phyloP scores from a whole-genome alignment of 352 stramenopile genomes.

The Pythium dissotocum region DNA sequence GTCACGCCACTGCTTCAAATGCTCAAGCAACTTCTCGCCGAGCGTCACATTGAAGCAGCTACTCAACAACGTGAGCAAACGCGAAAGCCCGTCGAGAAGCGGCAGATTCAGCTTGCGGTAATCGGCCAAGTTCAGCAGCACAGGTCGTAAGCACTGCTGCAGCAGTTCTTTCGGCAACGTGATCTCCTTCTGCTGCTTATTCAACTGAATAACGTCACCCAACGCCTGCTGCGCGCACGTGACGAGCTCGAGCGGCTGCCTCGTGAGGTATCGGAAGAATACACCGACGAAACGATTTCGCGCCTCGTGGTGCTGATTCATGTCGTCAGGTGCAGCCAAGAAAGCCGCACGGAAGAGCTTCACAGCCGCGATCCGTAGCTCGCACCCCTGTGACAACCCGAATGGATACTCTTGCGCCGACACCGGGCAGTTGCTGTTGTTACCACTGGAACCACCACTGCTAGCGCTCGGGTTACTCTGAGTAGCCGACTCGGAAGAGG shows the following conservation, averaged over 20 bases:
- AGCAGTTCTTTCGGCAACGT: constrained; percentile 94
- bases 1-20: constrained; percentile 94
- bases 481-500: not conserved
- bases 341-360: constrained; percentile 87
- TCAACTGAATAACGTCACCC: constrained; percentile 80
- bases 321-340: constrained; percentile 73
- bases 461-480: not conserved
- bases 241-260: constrained; percentile 80
- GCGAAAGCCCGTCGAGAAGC: constrained; percentile 92
- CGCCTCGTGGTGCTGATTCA: constrained; percentile 85
- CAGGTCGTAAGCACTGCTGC: constrained; percentile 94
- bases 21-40: constrained; percentile 96
- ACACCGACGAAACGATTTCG: constrained; percentile 86
- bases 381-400: constrained; percentile 72
- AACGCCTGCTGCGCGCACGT: constrained; percentile 80
- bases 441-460: not conserved
- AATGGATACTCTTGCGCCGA: constrained; percentile 88
- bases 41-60: constrained; percentile 98
- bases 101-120: constrained; percentile 96
- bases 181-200: constrained; percentile 87
- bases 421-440: constrained; percentile 32
- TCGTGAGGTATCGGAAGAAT: constrained; percentile 91
- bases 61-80: constrained; percentile 93
- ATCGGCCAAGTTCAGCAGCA: constrained; percentile 96
- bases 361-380: constrained; percentile 87